A percentile compares a stretch with the other conserved stretches of the same genome.
Conservation (phyloP, 495 filamentous ascomycete species). For the Xylaria flabelliformis region DNA sequence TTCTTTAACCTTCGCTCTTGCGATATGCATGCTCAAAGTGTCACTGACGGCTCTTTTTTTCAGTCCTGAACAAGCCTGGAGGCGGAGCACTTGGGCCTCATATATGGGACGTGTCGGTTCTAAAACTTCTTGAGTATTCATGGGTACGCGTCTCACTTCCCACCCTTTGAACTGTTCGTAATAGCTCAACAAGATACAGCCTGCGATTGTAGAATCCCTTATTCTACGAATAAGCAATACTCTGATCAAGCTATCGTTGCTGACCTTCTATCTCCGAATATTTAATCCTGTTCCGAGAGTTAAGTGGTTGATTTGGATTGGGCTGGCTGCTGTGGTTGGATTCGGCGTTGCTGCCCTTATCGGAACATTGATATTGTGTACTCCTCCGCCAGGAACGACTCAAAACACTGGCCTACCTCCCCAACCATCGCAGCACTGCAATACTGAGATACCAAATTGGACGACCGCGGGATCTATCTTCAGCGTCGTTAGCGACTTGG, state of each 20-base stretch:
- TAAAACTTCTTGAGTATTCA: constrained; percentile 21
- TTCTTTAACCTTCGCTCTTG: no score
- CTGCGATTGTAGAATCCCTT: constrained; percentile 25
- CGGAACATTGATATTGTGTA: constrained; percentile 28
- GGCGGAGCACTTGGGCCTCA: constrained; percentile 29
- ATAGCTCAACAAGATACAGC: constrained; percentile 1
- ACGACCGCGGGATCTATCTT: constrained; percentile 28
- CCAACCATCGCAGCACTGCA: constrained; percentile 16
- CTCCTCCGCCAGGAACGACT: constrained; percentile 48
- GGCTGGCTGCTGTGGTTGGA: constrained; percentile 24
- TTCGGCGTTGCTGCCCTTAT: constrained; percentile 26
- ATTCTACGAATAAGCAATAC: constrained; percentile 28
- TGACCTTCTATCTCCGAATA: constrained; percentile 31
- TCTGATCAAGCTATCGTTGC: constrained; percentile 28
- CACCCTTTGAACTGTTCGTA: background rate
- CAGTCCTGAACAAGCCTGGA: constrained; percentile 25
- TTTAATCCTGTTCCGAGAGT: constrained; percentile 27
- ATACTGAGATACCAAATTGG: background rate
- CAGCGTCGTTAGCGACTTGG: constrained; percentile 27
- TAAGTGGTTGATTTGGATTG: constrained; percentile 29
- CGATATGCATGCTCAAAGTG: background rate
- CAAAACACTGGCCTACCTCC: constrained; percentile 32
- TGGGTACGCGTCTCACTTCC: constrained; percentile 17
- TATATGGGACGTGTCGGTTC: constrained; percentile 33
- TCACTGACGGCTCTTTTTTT: background rate